phyloP scores from a whole-genome alignment of 1,284 basidiomycete species.

The Tetrapyrgos nigripes region DNA sequence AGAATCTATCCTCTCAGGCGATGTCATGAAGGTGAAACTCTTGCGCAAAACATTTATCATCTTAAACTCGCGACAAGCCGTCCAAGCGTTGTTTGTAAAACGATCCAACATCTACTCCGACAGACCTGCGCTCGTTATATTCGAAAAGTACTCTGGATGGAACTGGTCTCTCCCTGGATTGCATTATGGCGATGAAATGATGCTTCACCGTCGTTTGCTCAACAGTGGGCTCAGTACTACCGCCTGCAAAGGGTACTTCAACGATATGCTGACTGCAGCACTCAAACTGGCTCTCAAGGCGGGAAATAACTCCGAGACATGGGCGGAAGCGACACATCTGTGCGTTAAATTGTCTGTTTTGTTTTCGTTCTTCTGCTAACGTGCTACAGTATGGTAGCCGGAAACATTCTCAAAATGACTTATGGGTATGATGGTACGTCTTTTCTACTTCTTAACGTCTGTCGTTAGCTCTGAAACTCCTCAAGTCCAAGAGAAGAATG shows the following conservation, averaged over 20 bases:
- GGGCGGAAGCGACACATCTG: neutral
- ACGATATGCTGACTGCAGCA: neutral
- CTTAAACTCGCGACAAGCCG: neutral
- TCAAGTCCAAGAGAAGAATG: no score
- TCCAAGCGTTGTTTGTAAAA: neutral
- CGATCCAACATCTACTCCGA: neutral
- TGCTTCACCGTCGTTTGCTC: neutral
- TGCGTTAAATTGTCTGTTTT: neutral
- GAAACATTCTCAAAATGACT: neutral
- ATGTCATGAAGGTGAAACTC: neutral
- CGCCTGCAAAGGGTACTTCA: neutral
- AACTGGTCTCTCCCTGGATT: neutral
- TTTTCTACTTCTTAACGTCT: no score
- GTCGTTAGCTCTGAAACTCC: no score
- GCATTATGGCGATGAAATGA: neutral
- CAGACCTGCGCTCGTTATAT: neutral
- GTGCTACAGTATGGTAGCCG: neutral
- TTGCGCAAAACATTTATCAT: neutral
- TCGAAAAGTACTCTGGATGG: neutral
- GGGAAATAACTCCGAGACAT: neutral
- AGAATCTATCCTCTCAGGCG: neutral
- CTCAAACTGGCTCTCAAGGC: neutral
- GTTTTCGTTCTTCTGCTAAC: neutral
- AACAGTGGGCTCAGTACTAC: neutral
- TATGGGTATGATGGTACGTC: no score